phyloP scores from a whole-genome alignment of 2,329 filamentous ascomycete genomes.

The Colletotrichum somersetense region DNA sequence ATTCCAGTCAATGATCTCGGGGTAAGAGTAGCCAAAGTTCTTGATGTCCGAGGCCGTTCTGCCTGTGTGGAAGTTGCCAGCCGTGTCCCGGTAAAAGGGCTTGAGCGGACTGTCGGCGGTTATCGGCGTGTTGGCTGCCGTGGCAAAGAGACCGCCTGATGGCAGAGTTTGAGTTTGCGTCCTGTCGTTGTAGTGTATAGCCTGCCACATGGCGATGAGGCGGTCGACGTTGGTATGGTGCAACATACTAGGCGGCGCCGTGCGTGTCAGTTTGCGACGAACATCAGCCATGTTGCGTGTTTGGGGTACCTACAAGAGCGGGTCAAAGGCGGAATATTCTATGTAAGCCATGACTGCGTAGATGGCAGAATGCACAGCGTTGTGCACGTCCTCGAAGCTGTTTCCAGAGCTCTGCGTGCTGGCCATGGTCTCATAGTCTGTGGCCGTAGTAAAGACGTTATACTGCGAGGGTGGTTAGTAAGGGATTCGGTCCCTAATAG shows the following conservation, averaged over 20 bases:
- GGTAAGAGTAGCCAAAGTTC: slow-evolving; percentile 56
- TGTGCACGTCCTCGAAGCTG: slow-evolving; percentile 60
- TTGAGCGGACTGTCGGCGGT: slow-evolving; percentile 59
- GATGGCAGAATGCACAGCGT: slow-evolving; percentile 56
- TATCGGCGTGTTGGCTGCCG: slow-evolving; percentile 55
- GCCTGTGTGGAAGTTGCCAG: slow-evolving; percentile 58
- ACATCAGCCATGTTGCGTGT: neutral
- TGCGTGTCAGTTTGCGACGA: slow-evolving; percentile 2
- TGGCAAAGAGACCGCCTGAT: slow-evolving; percentile 53
- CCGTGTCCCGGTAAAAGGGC: slow-evolving; percentile 60
- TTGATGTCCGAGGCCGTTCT: slow-evolving; percentile 47
- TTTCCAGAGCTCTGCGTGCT: slow-evolving; percentile 48
- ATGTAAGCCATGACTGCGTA: slow-evolving; percentile 52
- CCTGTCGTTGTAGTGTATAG: slow-evolving; percentile 53
- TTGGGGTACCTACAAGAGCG: slow-evolving; percentile 55
- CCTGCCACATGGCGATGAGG: slow-evolving; percentile 69
- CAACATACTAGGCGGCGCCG: slow-evolving; percentile 19
- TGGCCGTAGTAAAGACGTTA: slow-evolving; percentile 54
- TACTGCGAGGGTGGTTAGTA: slow-evolving; percentile 49
- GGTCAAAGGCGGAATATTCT: slow-evolving; percentile 59
- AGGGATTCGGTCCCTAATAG: neutral
- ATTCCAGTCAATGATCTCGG: slow-evolving; percentile 41
- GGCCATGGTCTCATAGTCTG: slow-evolving; percentile 48
- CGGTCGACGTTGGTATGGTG: slow-evolving; percentile 71
- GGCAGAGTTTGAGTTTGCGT: slow-evolving; percentile 51